These are phyloP conservation scores for Fusarium luffae DNA, from an alignment of 2,329 filamentous ascomycete species.

Conservation along the genomic window DNA sequence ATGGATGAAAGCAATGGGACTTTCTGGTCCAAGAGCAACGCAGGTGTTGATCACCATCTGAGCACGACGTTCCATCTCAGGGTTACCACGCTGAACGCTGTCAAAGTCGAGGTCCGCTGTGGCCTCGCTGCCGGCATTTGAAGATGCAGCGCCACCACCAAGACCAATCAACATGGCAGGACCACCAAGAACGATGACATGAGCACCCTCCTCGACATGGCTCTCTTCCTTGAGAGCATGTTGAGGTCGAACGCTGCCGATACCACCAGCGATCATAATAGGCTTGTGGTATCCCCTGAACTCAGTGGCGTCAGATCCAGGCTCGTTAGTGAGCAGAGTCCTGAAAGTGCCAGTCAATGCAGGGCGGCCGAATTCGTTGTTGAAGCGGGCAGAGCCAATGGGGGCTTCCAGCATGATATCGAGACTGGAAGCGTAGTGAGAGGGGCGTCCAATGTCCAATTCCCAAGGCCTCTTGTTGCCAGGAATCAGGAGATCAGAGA, in stretches of 20 bases:
- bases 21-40: conserved; percentile 82
- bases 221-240: conserved; percentile 87
- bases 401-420: conserved; percentile 99
- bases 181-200: conserved; percentile 91
- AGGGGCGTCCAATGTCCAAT: conserved; percentile 85
- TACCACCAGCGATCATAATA: conserved; percentile 96
- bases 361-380: conserved; percentile 96
- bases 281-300: conserved; percentile 96
- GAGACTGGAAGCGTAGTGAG: conserved; percentile 90
- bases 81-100: conserved; percentile 96
- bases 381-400: conserved; percentile 93
- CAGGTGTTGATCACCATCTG: conserved; percentile 99
- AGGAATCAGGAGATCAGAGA: conserved; percentile 92
- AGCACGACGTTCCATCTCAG: conserved; percentile 92
- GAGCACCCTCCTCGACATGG: conserved; percentile 86
- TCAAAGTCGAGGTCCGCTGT: conserved; percentile 95
- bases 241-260: conserved; percentile 90
- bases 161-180: conserved; percentile 98
- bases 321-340: conserved; percentile 77
- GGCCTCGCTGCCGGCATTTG: conserved; percentile 86
- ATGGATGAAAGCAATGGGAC: conserved; percentile 96
- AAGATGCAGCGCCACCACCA: conserved; percentile 93
- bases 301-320: conserved; percentile 65
- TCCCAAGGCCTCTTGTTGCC: conserved; percentile 89
- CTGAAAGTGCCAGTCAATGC: conserved; percentile 91